phyloP scores from a whole-genome alignment of 2,329 filamentous ascomycete genomes.

The Ophiosphaerella narmari region DNA sequence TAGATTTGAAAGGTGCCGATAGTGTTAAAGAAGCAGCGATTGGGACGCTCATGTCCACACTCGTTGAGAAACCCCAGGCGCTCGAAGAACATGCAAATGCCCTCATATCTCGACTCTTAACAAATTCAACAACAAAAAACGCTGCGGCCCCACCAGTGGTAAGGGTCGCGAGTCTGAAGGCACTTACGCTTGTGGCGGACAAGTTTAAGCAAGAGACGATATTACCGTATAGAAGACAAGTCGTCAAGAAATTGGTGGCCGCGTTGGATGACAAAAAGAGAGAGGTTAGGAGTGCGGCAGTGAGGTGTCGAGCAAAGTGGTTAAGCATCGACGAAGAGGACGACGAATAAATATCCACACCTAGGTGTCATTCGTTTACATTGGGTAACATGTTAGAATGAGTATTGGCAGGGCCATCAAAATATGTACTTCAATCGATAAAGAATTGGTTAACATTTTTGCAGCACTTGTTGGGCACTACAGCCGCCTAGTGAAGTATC shows the following conservation, averaged over 20 bases:
- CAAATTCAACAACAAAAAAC: conserved; percentile 40
- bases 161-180: conserved; percentile 54
- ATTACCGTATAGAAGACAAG: conserved; percentile 60
- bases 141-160: conserved; percentile 46
- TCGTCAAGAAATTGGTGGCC: conserved; percentile 59
- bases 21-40: conserved; percentile 65
- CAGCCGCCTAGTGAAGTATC: neutral
- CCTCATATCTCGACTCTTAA: conserved; percentile 61
- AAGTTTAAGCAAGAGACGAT: conserved; percentile 57
- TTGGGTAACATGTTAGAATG: too few species aligned
- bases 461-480: conserved; percentile 5
- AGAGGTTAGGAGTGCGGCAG: conserved; percentile 65
- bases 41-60: conserved; percentile 61
- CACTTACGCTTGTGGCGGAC: conserved; percentile 54
- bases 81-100: conserved; percentile 62
- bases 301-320: conserved; percentile 66
- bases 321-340: conserved; percentile 63
- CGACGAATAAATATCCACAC: conserved; percentile 41
- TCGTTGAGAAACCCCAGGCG: conserved; percentile 59
- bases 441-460: conserved; percentile 1
- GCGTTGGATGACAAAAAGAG: conserved; percentile 67
- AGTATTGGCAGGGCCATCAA: too few species aligned
- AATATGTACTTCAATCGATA: too few species aligned
- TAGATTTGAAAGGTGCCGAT: conserved; percentile 59
- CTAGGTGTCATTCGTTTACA: too few species aligned